These are phyloP conservation scores for Puccinellia tenuiflora DNA, from an alignment of 176 grass and related monocot species.

Conservation along the genomic window DNA sequence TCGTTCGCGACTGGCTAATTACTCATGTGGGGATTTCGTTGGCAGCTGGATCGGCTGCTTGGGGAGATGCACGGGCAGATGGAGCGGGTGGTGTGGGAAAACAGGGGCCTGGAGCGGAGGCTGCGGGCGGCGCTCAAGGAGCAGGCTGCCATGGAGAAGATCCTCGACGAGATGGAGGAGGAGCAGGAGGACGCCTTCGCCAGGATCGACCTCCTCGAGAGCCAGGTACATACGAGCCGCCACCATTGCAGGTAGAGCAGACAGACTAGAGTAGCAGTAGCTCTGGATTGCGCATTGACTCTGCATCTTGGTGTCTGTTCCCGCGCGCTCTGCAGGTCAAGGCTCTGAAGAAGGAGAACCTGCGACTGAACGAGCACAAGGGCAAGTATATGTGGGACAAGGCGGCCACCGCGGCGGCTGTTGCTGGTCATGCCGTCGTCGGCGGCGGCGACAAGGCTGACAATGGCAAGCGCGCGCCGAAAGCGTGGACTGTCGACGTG, in stretches of 20 bases:
- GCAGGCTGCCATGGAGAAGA: not conserved
- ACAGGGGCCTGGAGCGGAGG: slow-evolving; percentile 32
- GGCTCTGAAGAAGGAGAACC: slow-evolving; percentile 53
- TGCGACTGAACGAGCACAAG: slow-evolving; percentile 36
- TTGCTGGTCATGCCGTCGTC: not conserved
- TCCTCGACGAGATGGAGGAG: slow-evolving; percentile 59
- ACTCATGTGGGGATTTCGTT: not conserved
- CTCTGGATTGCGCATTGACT: too few species aligned
- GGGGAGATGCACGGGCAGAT: slow-evolving; percentile 61
- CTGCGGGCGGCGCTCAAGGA: slow-evolving; percentile 29
- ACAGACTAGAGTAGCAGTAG: too few species aligned
- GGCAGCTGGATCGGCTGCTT: slow-evolving; percentile 36
- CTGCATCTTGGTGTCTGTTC: not conserved
- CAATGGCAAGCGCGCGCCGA: not conserved
- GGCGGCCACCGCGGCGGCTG: not conserved
- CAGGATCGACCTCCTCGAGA: slow-evolving; percentile 33
- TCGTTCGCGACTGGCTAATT: not conserved
- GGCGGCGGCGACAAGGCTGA: not conserved
- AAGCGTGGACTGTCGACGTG: not conserved
- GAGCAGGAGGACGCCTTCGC: slow-evolving; percentile 36
- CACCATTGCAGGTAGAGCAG: too few species aligned
- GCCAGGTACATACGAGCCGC: slow-evolving; percentile 6
- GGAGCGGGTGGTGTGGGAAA: slow-evolving; percentile 43
- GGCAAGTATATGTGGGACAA: slow-evolving; percentile 33
- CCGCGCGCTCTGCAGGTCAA: slow-evolving; percentile 20